phyloP scores from a whole-genome alignment of 371 early-diverging fungal species.

The Mortierella sp. region DNA sequence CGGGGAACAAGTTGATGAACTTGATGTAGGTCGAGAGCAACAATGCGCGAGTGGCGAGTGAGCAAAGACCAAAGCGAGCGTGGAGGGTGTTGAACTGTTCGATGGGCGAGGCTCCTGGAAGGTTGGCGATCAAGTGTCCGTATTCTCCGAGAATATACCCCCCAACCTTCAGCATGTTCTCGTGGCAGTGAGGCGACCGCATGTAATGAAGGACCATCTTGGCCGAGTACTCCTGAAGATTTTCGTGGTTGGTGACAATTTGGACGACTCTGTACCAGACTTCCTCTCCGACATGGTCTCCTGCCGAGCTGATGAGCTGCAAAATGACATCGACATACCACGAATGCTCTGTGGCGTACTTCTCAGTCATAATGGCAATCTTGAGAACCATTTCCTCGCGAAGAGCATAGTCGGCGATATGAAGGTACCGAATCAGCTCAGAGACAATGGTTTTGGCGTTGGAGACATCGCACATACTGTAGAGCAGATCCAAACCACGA shows the following conservation, averaged over 20 bases:
- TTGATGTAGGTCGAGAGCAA: slow-evolving; percentile 94
- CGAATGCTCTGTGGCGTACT: slow-evolving; percentile 95
- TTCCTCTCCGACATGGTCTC: slow-evolving; percentile 96
- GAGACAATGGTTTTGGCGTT: slow-evolving; percentile 91
- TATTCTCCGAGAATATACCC: slow-evolving; percentile 97
- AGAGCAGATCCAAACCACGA: slow-evolving; percentile 95
- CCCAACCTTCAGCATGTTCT: slow-evolving; percentile 94
- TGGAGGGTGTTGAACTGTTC: slow-evolving; percentile 96
- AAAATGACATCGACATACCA: slow-evolving; percentile 99
- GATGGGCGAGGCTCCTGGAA: slow-evolving; percentile 85
- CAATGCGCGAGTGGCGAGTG: slow-evolving; percentile 85
- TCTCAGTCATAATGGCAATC: slow-evolving; percentile 97
- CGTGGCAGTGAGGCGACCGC: slow-evolving; percentile 89
- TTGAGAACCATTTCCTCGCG: slow-evolving; percentile 98
- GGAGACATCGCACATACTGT: slow-evolving; percentile 94
- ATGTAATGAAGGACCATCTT: slow-evolving; percentile 86
- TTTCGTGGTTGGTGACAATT: slow-evolving; percentile 93
- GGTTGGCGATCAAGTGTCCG: slow-evolving; percentile 94
- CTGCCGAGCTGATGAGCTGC: slow-evolving; percentile 94
- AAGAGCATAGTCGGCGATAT: slow-evolving; percentile 90
- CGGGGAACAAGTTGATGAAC: slow-evolving; percentile 96
- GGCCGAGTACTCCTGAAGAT: slow-evolving; percentile 94
- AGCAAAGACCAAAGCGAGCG: slow-evolving; percentile 86
- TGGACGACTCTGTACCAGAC: slow-evolving; percentile 98
- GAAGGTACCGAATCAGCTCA: slow-evolving; percentile 90